Conservation (phyloP, 2,329 filamentous ascomycete genomes). For the Talaromyces sp. region DNA sequence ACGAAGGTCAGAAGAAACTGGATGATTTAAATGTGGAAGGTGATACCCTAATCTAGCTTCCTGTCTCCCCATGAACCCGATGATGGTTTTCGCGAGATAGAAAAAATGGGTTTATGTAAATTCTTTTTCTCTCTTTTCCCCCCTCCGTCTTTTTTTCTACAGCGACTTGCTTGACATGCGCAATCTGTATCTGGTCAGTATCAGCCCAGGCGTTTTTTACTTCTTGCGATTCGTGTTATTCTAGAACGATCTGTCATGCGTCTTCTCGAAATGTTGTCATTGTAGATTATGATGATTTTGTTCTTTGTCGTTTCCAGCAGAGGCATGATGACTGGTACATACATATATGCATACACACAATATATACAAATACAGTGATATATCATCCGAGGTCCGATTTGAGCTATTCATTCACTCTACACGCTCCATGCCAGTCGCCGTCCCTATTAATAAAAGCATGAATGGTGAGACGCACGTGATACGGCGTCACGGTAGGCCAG, state of each 20-base stretch:
- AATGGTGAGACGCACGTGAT: slow-evolving; percentile 6
- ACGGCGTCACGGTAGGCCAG: neutral
- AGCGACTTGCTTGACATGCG: neutral
- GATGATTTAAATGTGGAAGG: slow-evolving; percentile 18
- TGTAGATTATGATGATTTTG: slow-evolving; percentile 15
- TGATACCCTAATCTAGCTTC: slow-evolving; percentile 17
- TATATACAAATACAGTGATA: neutral
- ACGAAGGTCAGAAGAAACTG: slow-evolving; percentile 45
- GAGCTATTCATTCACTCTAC: neutral
- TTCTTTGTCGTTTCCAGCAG: slow-evolving; percentile 7
- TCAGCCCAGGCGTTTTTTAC: neutral
- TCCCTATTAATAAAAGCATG: neutral
- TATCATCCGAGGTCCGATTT: neutral
- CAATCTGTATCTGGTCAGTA: neutral
- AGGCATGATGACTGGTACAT: slow-evolving; percentile 15
- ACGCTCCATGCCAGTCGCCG: neutral
- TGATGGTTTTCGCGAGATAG: neutral
- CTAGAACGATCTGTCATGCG: neutral
- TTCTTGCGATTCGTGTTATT: neutral
- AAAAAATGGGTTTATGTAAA: neutral
- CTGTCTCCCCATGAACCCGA: neutral
- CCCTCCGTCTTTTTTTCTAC: neutral
- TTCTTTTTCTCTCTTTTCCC: neutral
- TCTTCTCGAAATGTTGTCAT: neutral
- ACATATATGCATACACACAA: slow-evolving; percentile 1